Evolutionary conservation across 2,329 filamentous ascomycete genomes (phyloP).

Genomic region (Colletotrichum truncatum): DNA sequence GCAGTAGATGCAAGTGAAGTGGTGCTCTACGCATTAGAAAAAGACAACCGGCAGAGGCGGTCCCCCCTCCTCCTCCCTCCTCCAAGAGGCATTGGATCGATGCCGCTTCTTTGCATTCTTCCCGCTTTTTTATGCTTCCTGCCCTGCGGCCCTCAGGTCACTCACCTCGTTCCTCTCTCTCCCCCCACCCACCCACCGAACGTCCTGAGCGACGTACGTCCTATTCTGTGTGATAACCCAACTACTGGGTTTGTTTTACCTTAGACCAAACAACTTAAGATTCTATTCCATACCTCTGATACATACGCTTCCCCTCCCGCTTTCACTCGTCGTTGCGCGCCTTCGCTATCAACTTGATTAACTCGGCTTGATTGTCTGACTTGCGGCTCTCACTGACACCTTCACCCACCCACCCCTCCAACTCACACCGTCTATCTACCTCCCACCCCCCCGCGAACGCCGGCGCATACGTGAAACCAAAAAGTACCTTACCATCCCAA

Average conservation of each 20-base stretch:
- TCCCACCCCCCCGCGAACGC: not conserved
- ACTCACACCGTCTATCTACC: slow-evolving; percentile 1
- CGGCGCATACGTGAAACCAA: slow-evolving; percentile 12
- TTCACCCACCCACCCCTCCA: not conserved
- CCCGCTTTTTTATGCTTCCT: slow-evolving; percentile 21
- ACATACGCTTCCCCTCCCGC: not conserved
- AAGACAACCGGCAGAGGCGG: too few species aligned
- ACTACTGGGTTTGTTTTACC: slow-evolving; percentile 5
- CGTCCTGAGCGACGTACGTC: not conserved
- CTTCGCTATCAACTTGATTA: too few species aligned
- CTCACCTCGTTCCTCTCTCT: not conserved
- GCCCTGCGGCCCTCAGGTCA: slow-evolving; percentile 17
- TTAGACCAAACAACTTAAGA: slow-evolving; percentile 15
- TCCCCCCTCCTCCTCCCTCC: not conserved
- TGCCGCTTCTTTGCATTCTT: slow-evolving; percentile 21
- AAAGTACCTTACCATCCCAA: not conserved
- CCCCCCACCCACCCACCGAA: too few species aligned
- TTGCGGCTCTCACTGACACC: not conserved
- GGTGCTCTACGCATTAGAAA: too few species aligned
- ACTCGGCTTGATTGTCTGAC: too few species aligned
- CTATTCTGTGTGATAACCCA: not conserved
- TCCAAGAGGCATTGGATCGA: slow-evolving; percentile 11
- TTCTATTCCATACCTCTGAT: not conserved
- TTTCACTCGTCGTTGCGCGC: too few species aligned
- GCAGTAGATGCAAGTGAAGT: not conserved